Conservation (phyloP, 1,284 basidiomycete species). For the Ganoderma sp. region DNA sequence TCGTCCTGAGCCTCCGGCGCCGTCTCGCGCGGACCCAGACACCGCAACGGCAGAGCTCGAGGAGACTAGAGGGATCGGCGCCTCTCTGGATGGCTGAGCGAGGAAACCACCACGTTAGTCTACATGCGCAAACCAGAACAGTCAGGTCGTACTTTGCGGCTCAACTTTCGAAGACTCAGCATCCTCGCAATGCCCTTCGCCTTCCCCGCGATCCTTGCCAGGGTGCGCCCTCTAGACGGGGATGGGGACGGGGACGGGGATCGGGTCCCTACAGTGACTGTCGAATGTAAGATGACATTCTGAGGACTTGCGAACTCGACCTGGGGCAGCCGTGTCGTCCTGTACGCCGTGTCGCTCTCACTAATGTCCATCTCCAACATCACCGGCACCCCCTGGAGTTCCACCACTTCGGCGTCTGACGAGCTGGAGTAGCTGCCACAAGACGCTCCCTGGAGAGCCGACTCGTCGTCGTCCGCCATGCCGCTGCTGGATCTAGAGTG, state of each 20-base stretch:
- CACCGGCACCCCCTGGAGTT: neutral
- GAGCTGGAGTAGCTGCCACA: neutral
- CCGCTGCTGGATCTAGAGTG: neutral
- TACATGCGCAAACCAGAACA: neutral
- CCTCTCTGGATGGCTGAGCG: neutral
- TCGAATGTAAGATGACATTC: neutral
- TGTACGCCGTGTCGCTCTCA: neutral
- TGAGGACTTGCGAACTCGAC: slow-evolving; percentile 1
- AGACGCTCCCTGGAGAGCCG: neutral
- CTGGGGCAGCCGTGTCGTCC: neutral
- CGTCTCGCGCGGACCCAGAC: slow-evolving; percentile 8
- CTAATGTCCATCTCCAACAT: neutral
- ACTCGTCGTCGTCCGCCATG: neutral
- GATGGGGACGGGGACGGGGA: slow-evolving; percentile 4
- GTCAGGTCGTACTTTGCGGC: slow-evolving; percentile 13
- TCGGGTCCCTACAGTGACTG: neutral
- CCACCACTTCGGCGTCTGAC: neutral
- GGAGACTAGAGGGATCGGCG: neutral
- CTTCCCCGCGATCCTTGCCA: slow-evolving; percentile 22
- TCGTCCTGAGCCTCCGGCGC: neutral
- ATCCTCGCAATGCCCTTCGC: slow-evolving; percentile 26
- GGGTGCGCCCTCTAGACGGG: slow-evolving; percentile 9
- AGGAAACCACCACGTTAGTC: neutral
- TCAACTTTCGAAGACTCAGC: slow-evolving; percentile 13
- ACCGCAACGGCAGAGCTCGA: slow-evolving; percentile 5